phyloP scores from a whole-genome alignment of 345 rosid species.

The Lepidium aucheri region DNA sequence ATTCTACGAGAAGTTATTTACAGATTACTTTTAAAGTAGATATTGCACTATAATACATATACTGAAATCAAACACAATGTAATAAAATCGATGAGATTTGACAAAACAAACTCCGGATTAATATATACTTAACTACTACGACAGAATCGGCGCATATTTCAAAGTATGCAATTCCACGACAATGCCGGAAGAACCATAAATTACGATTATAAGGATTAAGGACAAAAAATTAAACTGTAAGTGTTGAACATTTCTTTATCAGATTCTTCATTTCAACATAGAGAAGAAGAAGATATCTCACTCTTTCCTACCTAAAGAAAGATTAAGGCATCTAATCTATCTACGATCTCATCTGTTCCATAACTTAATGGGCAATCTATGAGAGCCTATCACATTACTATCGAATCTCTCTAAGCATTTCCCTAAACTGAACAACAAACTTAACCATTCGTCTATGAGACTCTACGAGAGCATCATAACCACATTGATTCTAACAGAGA shows the following conservation, averaged over 20 bases:
- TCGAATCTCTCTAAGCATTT: background rate
- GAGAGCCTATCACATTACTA: slow-evolving; percentile 8
- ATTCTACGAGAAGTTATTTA: slow-evolving; percentile 30
- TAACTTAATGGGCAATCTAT: background rate
- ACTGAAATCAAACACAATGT: background rate
- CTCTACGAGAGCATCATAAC: background rate
- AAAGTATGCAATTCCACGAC: background rate
- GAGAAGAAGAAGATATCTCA: background rate
- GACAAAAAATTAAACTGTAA: background rate
- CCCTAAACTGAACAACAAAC: background rate
- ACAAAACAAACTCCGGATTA: background rate
- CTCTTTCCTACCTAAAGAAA: background rate
- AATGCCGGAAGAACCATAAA: background rate
- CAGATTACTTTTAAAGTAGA: background rate
- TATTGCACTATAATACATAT: background rate
- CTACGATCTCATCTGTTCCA: background rate
- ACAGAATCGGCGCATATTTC: background rate
- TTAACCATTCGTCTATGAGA: background rate
- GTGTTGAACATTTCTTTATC: background rate
- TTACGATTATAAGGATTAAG: background rate
- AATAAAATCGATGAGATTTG: background rate
- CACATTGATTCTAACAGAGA: background rate
- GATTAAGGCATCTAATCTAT: background rate
- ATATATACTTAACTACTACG: background rate
- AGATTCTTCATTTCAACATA: background rate